Conservation (phyloP, 208 protist genomes). For the Kentomonas sorsogonicus region DNA sequence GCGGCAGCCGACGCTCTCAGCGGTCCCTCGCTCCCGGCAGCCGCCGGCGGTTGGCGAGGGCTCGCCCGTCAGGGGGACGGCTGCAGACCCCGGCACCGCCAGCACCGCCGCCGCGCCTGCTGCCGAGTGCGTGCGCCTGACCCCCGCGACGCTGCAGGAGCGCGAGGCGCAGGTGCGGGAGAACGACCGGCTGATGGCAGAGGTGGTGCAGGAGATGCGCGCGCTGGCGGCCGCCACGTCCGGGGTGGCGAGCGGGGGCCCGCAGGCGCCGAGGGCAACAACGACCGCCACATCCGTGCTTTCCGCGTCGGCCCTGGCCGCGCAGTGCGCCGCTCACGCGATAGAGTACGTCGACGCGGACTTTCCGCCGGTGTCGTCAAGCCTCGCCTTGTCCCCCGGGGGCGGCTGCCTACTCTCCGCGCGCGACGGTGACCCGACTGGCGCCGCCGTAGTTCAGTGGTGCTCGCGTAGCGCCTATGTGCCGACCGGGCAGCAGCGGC, state of each 20-base stretch:
- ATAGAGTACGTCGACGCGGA: conserved; percentile 49
- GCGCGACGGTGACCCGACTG: background rate
- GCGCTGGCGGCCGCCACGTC: background rate
- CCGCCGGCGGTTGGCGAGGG: background rate
- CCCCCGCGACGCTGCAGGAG: conserved; percentile 2
- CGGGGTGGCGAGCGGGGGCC: background rate
- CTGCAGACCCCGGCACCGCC: background rate
- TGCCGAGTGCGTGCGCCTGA: background rate
- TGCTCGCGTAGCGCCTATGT: conserved; percentile 11
- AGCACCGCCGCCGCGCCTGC: background rate
- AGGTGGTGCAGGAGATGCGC: conserved; percentile 3
- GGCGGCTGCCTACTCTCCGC: conserved; percentile 21
- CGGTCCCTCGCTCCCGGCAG: background rate
- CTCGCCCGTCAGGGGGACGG: background rate
- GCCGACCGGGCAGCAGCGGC: conserved; percentile 8
- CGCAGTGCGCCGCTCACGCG: conserved; percentile 26
- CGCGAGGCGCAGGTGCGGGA: background rate
- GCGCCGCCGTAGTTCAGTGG: conserved; percentile 31
- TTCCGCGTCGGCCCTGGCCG: conserved; percentile 26
- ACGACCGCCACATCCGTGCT: no score
- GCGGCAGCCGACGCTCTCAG: background rate
- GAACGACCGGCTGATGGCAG: background rate
- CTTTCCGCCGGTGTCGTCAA: conserved; percentile 40
- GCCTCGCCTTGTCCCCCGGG: conserved; percentile 17
- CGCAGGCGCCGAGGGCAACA: background rate